These are phyloP conservation scores for Pseudevernia furfuracea DNA, from an alignment of 495 filamentous ascomycete genomes.

Conservation along the genomic window DNA sequence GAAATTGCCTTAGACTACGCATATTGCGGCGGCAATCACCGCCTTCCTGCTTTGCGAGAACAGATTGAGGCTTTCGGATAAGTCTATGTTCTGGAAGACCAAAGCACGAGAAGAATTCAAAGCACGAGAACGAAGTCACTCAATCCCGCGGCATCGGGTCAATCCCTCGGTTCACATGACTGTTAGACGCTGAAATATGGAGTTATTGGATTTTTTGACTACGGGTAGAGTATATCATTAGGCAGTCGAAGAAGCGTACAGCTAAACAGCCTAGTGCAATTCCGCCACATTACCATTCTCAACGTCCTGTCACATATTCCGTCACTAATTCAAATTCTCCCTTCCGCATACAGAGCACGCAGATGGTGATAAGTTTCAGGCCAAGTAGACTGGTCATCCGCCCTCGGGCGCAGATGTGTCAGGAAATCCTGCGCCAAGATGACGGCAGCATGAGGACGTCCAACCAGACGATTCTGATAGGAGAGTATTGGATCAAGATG, in stretches of 20 bases:
- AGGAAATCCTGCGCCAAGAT: neutral
- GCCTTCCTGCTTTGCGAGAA: too few relatives aligned
- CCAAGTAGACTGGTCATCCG: neutral
- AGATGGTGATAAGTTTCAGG: neutral
- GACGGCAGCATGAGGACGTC: neutral
- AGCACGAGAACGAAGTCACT: neutral
- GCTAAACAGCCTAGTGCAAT: neutral
- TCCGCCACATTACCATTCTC: neutral
- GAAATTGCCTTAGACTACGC: too few relatives aligned
- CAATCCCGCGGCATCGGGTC: neutral
- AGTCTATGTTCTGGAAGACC: neutral
- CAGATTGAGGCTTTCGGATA: neutral
- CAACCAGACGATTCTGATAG: neutral
- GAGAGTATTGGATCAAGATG: neutral
- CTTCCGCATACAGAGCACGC: neutral
- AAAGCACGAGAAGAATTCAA: neutral
- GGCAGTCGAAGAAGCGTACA: neutral
- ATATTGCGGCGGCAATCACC: too few relatives aligned
- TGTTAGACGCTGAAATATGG: too few relatives aligned
- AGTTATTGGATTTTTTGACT: neutral
- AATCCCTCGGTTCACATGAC: neutral
- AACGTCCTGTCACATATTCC: neutral
- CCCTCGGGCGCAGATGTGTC: neutral
- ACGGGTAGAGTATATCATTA: neutral
- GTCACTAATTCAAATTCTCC: neutral